These are phyloP conservation scores for Priceomyces fermenticarens DNA, from an alignment of 805 yeast genomes.

Conservation along the genomic window DNA sequence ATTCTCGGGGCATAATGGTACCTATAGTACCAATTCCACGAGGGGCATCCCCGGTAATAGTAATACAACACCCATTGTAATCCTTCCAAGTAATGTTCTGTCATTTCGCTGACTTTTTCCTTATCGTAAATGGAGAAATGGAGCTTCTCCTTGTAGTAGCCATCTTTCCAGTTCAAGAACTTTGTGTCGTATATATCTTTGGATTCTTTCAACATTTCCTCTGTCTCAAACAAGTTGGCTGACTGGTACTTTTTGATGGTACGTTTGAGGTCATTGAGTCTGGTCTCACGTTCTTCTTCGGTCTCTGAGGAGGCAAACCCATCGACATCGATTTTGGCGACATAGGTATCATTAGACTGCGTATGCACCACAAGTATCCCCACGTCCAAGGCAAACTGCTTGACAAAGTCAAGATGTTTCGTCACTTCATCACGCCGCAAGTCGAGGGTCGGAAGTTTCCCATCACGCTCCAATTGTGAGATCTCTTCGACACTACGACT, in stretches of 20 bases:
- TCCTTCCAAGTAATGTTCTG: slow-evolving; percentile 87
- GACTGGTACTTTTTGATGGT: slow-evolving; percentile 63
- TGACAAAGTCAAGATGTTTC: slow-evolving; percentile 59
- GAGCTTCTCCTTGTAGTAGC: slow-evolving; percentile 81
- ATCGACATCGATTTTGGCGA: slow-evolving; percentile 65
- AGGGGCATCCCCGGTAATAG: slow-evolving; percentile 85
- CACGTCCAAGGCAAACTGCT: slow-evolving; percentile 60
- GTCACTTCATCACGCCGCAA: slow-evolving; percentile 48
- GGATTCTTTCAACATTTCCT: slow-evolving; percentile 42
- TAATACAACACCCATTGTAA: slow-evolving; percentile 94
- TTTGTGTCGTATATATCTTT: slow-evolving; percentile 68
- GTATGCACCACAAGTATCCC: slow-evolving; percentile 69
- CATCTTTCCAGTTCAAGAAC: slow-evolving; percentile 78
- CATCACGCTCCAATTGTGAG: slow-evolving; percentile 27
- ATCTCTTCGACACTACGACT: slow-evolving; percentile 30
- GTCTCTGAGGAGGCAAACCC: slow-evolving; percentile 68
- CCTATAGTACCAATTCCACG: slow-evolving; percentile 94
- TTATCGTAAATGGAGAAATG: slow-evolving; percentile 62
- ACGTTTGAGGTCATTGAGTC: slow-evolving; percentile 50
- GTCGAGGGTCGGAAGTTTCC: slow-evolving; percentile 22
- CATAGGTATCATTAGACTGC: slow-evolving; percentile 51
- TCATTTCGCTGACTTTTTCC: slow-evolving; percentile 56
- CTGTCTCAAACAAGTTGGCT: slow-evolving; percentile 61
- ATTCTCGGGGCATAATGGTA: slow-evolving; percentile 95
- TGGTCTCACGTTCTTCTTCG: slow-evolving; percentile 58